These are phyloP conservation scores for Rossbeevera mucosa DNA, from an alignment of 768 basidiomycete species.

Conservation along the genomic window DNA sequence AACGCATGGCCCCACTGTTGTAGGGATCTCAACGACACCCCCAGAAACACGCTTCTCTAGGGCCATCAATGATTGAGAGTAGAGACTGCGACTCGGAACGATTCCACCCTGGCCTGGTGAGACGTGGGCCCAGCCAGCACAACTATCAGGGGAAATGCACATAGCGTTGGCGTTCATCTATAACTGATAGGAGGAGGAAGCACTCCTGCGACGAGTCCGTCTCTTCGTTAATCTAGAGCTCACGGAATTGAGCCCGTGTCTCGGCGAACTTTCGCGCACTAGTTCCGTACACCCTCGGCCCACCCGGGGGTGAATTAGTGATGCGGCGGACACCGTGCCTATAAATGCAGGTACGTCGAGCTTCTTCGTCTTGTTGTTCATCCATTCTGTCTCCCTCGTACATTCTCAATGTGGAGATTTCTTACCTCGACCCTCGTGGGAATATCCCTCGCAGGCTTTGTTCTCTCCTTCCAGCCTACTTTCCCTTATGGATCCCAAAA, in stretches of 20 bases:
- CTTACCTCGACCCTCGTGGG: conserved; percentile 22
- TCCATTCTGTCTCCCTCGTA: conserved; percentile 50
- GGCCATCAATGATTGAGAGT: background rate
- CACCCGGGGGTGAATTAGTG: background rate
- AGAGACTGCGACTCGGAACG: conserved; percentile 1
- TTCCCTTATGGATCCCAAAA: conserved; percentile 73
- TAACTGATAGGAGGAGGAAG: too few species aligned
- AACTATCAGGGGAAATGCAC: too few species aligned
- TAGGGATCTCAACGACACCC: background rate
- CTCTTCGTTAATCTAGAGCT: background rate
- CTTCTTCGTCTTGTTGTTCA: background rate
- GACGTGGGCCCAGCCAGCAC: too few species aligned
- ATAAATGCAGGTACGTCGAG: conserved; percentile 15
- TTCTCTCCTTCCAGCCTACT: conserved; percentile 40
- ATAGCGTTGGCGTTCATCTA: too few species aligned
- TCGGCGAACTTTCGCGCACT: background rate
- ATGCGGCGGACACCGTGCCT: background rate
- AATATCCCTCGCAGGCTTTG: conserved; percentile 28
- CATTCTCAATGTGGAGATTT: conserved; percentile 17
- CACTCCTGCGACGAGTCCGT: too few species aligned
- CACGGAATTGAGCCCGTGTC: background rate
- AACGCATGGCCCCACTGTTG: conserved; percentile 3
- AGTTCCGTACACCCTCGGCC: background rate
- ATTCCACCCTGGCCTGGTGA: background rate
- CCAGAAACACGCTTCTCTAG: too few species aligned